Percentiles rank a stretch among this genome's conserved stretches.
Evolutionary conservation across 345 rosid species (phyloP).

Genomic region (Eutrema japonicum): DNA sequence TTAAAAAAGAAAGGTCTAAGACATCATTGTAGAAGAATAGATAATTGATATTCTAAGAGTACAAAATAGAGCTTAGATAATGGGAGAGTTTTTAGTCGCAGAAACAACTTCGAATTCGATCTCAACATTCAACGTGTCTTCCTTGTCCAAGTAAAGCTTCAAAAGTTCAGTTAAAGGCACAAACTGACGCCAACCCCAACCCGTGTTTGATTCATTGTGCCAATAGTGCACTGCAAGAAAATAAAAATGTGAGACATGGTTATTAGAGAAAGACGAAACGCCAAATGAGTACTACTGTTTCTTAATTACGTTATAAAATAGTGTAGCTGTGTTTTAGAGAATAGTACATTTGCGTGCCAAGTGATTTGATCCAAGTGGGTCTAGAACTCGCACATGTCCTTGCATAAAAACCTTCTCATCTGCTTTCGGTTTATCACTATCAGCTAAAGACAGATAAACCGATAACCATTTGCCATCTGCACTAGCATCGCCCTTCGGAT

Average conservation of each 20-base stretch:
- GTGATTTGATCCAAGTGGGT: conserved; percentile 10
- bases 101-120: not conserved
- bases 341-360: not conserved
- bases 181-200: not conserved
- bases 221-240: not conserved
- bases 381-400: not conserved
- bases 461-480: not conserved
- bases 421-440: not conserved
- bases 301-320: too few relatives aligned
- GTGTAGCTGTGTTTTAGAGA: not conserved
- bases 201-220: not conserved
- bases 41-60: too few relatives aligned
- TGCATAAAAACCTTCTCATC: not conserved
- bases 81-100: not conserved
- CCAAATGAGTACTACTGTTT: not conserved
- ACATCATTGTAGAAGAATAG: too few relatives aligned
- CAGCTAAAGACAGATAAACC: not conserved
- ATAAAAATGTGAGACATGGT: not conserved
- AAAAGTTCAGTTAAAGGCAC: not conserved
- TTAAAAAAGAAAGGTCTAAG: too few relatives aligned
- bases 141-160: not conserved
- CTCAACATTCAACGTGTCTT: not conserved
- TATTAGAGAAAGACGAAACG: too few relatives aligned
- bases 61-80: too few relatives aligned
- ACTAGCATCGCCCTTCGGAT: not conserved